These are phyloP conservation scores for Podaxis mareebaensis DNA, from an alignment of 768 basidiomycete species.

Conservation along the genomic window DNA sequence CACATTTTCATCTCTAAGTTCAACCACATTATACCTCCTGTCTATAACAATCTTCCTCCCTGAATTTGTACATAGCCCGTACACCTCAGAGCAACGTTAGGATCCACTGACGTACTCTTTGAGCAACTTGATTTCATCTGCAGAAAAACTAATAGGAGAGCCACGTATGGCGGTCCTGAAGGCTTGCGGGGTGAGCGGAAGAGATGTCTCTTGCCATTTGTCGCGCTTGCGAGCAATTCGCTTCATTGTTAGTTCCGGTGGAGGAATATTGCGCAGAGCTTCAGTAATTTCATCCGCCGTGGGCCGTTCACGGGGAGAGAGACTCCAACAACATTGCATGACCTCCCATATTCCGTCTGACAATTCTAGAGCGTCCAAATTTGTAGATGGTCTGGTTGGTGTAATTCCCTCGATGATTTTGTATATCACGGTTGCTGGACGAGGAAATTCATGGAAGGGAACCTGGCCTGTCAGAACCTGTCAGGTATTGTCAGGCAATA, in stretches of 20 bases:
- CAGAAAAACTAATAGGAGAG: neutral
- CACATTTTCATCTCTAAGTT: too few species aligned
- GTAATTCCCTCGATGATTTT: conserved; percentile 20
- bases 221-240: neutral
- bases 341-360: conserved; percentile 23
- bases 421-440: conserved; percentile 23
- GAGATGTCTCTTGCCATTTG: neutral
- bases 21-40: too few species aligned
- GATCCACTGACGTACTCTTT: neutral
- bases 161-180: neutral
- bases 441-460: conserved; percentile 25
- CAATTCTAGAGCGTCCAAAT: conserved; percentile 17
- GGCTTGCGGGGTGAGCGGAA: neutral
- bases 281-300: too few species aligned
- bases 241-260: neutral
- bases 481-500: neutral
- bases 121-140: neutral
- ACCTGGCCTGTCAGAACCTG: conserved; percentile 27
- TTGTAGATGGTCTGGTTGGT: conserved; percentile 21
- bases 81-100: too few species aligned
- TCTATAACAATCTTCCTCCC: too few species aligned
- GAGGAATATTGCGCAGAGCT: neutral
- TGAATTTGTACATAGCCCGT: too few species aligned
- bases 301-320: conserved; percentile 22
- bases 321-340: conserved; percentile 26